Evolutionary conservation across 2,329 filamentous ascomycete genomes (phyloP).

Genomic region (Grosmannia serpens): DNA sequence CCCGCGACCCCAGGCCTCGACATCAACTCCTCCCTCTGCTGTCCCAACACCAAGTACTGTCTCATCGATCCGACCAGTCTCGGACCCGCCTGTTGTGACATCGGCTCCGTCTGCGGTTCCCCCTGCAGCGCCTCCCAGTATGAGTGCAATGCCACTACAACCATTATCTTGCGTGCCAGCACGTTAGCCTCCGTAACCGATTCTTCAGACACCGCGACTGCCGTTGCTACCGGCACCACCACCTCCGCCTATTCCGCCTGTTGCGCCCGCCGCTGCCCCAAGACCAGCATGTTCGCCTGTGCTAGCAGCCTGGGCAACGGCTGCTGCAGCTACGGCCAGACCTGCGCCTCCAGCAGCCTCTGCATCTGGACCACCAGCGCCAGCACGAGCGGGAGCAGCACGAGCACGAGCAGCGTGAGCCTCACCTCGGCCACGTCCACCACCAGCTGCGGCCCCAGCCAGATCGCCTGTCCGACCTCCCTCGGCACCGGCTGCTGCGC

Average conservation of each 20-base stretch:
- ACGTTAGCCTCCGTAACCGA: constrained; percentile 7
- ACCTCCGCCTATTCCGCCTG: constrained; percentile 21
- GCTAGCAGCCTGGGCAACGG: constrained; percentile 29
- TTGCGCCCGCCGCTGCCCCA: constrained; percentile 28
- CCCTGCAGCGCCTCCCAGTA: constrained; percentile 19
- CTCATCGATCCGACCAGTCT: constrained; percentile 16
- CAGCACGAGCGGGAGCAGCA: not conserved
- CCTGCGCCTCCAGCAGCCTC: constrained; percentile 25
- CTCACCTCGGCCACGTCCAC: constrained; percentile 25
- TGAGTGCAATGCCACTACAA: constrained; percentile 18
- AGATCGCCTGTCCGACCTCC: constrained; percentile 27
- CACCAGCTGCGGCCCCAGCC: constrained; percentile 31
- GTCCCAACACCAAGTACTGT: constrained; percentile 19
- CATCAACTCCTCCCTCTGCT: constrained; percentile 17
- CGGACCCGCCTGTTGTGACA: constrained; percentile 18
- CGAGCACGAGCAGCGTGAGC: constrained; percentile 2
- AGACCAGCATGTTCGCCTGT: constrained; percentile 33
- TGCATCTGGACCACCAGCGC: constrained; percentile 22
- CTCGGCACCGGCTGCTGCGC: constrained; percentile 40
- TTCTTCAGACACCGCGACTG: constrained; percentile 10
- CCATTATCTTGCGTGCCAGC: constrained; percentile 12
- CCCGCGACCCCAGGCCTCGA: constrained; percentile 13
- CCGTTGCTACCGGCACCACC: constrained; percentile 16
- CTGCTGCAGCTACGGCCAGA: constrained; percentile 35
- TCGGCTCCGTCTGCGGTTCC: constrained; percentile 19